Conservation (phyloP, 345 rosid genomes). For the Syzygium oleosum region DNA sequence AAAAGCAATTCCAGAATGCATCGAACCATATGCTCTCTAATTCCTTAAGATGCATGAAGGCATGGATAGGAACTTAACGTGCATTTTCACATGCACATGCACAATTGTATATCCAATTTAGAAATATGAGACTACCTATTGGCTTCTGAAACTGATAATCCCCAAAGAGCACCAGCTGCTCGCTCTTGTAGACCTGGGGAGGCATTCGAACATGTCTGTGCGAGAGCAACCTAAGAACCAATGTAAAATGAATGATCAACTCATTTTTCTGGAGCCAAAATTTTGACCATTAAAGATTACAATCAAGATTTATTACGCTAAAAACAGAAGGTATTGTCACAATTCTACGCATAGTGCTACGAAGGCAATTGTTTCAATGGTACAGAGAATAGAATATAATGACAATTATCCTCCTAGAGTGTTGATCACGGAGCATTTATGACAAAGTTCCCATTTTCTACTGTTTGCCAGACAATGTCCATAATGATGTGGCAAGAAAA, state of each 20-base stretch:
- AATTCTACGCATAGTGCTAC: no score
- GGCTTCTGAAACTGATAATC: conserved; percentile 79
- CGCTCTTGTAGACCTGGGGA: conserved; percentile 86
- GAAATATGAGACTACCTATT: conserved; percentile 44
- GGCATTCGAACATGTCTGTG: conserved; percentile 68
- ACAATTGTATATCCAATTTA: neutral
- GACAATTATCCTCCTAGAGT: no score
- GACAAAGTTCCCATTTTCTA: no score
- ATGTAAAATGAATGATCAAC: no score
- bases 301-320: neutral
- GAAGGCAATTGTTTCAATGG: no score
- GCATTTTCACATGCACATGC: no score
- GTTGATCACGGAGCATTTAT: no score
- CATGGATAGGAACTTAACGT: neutral
- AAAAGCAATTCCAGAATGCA: neutral
- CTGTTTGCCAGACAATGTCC: no score
- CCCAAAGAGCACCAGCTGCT: conserved; percentile 94
- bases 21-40: neutral
- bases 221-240: conserved; percentile 51
- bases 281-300: neutral
- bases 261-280: no score
- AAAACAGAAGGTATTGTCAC: no score
- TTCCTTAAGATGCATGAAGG: neutral
- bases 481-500: no score
- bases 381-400: no score